Evolutionary conservation across 768 basidiomycete genomes (phyloP).

Genomic region (Neoboletus brunneissimus): DNA sequence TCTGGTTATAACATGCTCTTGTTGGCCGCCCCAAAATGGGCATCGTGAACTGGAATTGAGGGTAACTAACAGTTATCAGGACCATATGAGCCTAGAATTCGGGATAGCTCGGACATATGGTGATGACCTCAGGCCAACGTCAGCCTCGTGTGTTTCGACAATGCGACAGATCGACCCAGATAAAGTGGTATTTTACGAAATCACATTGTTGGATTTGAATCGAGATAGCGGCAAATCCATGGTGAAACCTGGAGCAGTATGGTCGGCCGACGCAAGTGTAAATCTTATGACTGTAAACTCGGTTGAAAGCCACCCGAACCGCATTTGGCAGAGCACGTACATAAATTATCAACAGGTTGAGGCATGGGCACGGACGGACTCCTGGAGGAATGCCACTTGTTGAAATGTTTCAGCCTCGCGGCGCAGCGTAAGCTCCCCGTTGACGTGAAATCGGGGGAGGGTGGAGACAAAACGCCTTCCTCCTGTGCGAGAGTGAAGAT

Average conservation of each 20-base stretch:
- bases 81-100: neutral
- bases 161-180: neutral
- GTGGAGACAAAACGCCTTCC: neutral
- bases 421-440: neutral
- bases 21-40: neutral
- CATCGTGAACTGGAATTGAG: neutral
- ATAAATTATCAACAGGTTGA: neutral
- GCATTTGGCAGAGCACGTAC: slow-evolving; percentile 7
- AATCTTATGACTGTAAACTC: neutral
- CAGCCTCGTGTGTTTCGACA: neutral
- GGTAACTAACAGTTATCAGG: neutral
- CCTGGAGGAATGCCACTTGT: neutral
- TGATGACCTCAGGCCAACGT: neutral
- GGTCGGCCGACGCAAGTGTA: neutral
- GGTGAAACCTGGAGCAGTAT: neutral
- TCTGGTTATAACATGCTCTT: neutral
- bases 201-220: neutral
- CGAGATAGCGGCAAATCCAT: neutral
- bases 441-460: neutral
- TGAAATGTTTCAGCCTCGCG: slow-evolving; percentile 12
- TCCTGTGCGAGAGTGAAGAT: slow-evolving; percentile 10
- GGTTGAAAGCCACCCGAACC: neutral
- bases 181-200: neutral
- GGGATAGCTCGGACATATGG: neutral
- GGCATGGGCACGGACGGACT: neutral